Conservation (phyloP, 495 filamentous ascomycete genomes). For the Amniculicola lignicola region DNA sequence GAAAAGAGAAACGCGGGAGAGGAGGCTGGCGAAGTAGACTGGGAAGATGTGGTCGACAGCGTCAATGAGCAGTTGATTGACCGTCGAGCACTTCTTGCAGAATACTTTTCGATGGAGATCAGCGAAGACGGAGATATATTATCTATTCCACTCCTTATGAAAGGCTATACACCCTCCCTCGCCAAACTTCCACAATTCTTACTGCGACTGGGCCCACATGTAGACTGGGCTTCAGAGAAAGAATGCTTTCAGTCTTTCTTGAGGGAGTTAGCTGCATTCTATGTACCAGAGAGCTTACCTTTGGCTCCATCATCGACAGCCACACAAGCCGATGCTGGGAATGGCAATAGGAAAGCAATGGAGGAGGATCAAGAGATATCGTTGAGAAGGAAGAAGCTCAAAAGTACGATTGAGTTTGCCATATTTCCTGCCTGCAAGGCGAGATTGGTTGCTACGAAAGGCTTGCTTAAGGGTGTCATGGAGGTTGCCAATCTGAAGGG, state of each 20-base stretch:
- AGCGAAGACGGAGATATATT: constrained; percentile 71
- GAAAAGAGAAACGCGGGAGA: constrained; percentile 50
- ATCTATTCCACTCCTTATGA: constrained; percentile 78
- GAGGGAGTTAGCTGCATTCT: constrained; percentile 83
- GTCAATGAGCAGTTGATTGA: constrained; percentile 64
- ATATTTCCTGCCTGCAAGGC: constrained; percentile 81
- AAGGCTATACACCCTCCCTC: constrained; percentile 80
- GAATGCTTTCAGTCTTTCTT: constrained; percentile 84
- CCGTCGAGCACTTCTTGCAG: constrained; percentile 78
- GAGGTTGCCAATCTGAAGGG: constrained; percentile 95
- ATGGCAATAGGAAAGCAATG: constrained; percentile 14
- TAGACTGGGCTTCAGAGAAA: constrained; percentile 83
- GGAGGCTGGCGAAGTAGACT: constrained; percentile 58
- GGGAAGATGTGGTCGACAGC: constrained; percentile 59
- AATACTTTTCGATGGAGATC: constrained; percentile 89
- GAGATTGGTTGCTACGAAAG: constrained; percentile 77
- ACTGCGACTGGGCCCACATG: constrained; percentile 80
- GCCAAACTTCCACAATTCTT: constrained; percentile 88
- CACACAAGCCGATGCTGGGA: constrained; percentile 18
- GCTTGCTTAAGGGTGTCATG: constrained; percentile 71
- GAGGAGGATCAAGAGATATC: constrained; percentile 52
- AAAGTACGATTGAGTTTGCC: constrained; percentile 62
- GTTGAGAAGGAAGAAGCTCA: constrained; percentile 55
- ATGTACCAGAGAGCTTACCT: constrained; percentile 82
- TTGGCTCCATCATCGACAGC: constrained; percentile 42